Conservation (phyloP, 305 asterid species). For the Striga hermonthica region DNA sequence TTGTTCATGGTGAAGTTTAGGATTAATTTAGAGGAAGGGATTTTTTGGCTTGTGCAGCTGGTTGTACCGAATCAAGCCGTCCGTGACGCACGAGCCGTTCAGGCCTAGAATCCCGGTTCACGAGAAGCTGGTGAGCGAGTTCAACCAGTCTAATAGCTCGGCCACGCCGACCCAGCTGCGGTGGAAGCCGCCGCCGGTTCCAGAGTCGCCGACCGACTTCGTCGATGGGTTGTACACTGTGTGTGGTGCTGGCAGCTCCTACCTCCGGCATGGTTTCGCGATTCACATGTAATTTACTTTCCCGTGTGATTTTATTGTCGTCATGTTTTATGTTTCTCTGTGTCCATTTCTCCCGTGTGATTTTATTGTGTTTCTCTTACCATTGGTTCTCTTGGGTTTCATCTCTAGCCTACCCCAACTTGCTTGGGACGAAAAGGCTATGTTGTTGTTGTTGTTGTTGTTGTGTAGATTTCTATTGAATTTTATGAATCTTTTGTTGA, state of each 20-base stretch:
- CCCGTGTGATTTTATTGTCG: constrained; percentile 28
- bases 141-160: constrained; percentile 65
- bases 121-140: constrained; percentile 80
- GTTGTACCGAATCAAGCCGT: constrained; percentile 88
- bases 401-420: too few species aligned
- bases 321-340: background rate
- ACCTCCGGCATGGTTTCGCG: constrained; percentile 91
- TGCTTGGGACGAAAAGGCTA: too few species aligned
- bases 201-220: constrained; percentile 68
- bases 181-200: constrained; percentile 81
- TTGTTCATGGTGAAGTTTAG: background rate
- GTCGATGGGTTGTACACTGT: constrained; percentile 83
- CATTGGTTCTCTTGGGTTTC: too few species aligned
- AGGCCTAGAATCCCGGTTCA: constrained; percentile 65
- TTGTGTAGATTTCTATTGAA: too few species aligned
- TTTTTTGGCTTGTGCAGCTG: constrained; percentile 47
- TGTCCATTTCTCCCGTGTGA: too few species aligned
- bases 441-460: too few species aligned
- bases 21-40: background rate
- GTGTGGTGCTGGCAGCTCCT: constrained; percentile 97
- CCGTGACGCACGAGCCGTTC: constrained; percentile 96
- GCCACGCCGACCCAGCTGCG: constrained; percentile 92
- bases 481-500: too few species aligned
- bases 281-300: constrained; percentile 78
- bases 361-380: too few species aligned